A percentile compares a stretch with the other conserved stretches of the same genome.
Conservation (phyloP, 108 stramenopile species). For the Cyclotella cryptica region DNA sequence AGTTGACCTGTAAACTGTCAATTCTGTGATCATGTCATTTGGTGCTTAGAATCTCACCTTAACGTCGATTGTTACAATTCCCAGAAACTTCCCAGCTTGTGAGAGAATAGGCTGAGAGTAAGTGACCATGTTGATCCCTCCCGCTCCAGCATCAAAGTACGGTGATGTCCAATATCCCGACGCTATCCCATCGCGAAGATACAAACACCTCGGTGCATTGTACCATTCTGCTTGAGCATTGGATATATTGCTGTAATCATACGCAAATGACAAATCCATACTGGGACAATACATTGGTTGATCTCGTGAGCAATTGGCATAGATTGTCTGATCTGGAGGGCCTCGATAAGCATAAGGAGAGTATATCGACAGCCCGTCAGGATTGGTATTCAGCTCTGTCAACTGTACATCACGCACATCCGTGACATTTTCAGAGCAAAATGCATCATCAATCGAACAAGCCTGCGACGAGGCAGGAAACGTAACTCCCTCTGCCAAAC, state of each 20-base stretch:
- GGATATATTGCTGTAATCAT: conserved; percentile 21
- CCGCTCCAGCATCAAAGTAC: conserved; percentile 29
- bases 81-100: conserved; percentile 20
- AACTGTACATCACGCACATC: neutral
- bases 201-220: conserved; percentile 29
- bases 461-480: conserved; percentile 15
- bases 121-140: conserved; percentile 30
- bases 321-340: conserved; percentile 3
- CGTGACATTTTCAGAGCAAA: neutral
- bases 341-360: conserved; percentile 35
- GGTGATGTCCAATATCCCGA: conserved; percentile 28
- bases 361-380: conserved; percentile 23
- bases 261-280: conserved; percentile 32
- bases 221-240: conserved; percentile 26
- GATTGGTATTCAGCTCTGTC: conserved; percentile 13
- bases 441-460: conserved; percentile 3
- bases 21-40: too few relatives aligned
- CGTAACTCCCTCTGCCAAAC: conserved; percentile 17
- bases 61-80: conserved; percentile 23
- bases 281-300: conserved; percentile 28
- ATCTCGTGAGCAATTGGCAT: conserved; percentile 16
- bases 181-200: conserved; percentile 19
- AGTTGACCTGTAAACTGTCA: too few relatives aligned
- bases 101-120: conserved; percentile 34
- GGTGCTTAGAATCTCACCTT: too few relatives aligned